phyloP scores from a whole-genome alignment of 108 stramenopile genomes.

The Nitzschia putrida region DNA sequence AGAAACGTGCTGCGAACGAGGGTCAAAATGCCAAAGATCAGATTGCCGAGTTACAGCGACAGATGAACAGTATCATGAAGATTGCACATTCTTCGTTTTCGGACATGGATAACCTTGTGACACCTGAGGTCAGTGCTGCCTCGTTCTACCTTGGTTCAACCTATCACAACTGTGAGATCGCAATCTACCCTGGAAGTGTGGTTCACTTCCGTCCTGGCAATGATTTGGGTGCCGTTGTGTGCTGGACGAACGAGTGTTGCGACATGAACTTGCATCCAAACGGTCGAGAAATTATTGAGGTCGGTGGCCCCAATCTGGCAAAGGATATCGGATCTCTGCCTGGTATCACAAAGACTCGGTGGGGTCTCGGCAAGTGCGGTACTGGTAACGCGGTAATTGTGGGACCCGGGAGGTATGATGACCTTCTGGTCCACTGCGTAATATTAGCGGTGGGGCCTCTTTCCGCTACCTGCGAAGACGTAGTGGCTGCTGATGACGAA shows the following conservation, averaged over 20 bases:
- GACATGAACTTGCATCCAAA: conserved; percentile 28
- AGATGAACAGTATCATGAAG: conserved; percentile 39
- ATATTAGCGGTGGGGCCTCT: conserved; percentile 43
- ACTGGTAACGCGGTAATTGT: conserved; percentile 49
- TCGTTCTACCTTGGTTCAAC: conserved; percentile 32
- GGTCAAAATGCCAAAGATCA: conserved; percentile 17
- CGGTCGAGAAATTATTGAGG: conserved; percentile 18
- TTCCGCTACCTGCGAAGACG: conserved; percentile 19
- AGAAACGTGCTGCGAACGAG: conserved; percentile 22
- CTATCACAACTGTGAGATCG: conserved; percentile 38
- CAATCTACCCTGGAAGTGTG: conserved; percentile 29
- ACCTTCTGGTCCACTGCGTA: conserved; percentile 34
- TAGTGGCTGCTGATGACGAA: conserved; percentile 24
- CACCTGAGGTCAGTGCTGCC: conserved; percentile 28
- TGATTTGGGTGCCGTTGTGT: conserved; percentile 39
- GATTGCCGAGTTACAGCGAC: conserved; percentile 28
- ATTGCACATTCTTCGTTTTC: conserved; percentile 36
- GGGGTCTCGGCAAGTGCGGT: conserved; percentile 41
- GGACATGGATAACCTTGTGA: conserved; percentile 21
- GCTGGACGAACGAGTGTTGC: conserved; percentile 49
- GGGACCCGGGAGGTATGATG: conserved; percentile 42
- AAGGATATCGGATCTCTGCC: conserved; percentile 31
- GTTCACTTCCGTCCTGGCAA: conserved; percentile 36
- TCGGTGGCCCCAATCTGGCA: conserved; percentile 26
- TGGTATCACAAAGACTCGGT: conserved; percentile 37